phyloP scores from a whole-genome alignment of 1,284 basidiomycete genomes.

The Fistulina hepatica region DNA sequence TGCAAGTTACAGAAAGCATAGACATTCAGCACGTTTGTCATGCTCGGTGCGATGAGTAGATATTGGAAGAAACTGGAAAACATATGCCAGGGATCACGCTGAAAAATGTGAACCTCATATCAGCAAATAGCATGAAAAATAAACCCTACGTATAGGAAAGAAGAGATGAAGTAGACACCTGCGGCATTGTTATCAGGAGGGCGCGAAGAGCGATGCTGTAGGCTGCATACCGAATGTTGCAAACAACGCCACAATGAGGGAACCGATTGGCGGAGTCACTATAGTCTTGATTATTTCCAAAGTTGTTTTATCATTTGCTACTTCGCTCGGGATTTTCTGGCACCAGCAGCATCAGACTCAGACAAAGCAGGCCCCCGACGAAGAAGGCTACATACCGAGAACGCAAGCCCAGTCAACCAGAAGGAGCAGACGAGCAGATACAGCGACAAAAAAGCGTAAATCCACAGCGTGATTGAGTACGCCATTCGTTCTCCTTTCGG shows the following conservation, averaged over 20 bases:
- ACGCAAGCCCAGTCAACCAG: slow-evolving; percentile 71
- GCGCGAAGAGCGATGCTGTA: slow-evolving; percentile 3
- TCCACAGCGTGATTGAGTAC: slow-evolving; percentile 77
- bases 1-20: slow-evolving; percentile 96
- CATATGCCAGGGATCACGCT: slow-evolving; percentile 98
- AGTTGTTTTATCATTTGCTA: slow-evolving; percentile 36
- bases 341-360: not conserved
- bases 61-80: slow-evolving; percentile 95
- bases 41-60: slow-evolving; percentile 79
- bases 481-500: slow-evolving; percentile 87
- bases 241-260: slow-evolving; percentile 78
- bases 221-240: slow-evolving; percentile 65
- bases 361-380: slow-evolving; percentile 3
- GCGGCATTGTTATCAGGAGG: too few species aligned
- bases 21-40: slow-evolving; percentile 91
- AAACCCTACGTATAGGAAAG: slow-evolving; percentile 76
- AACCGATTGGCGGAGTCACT: slow-evolving; percentile 68
- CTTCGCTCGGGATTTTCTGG: slow-evolving; percentile 45
- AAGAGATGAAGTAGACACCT: slow-evolving; percentile 76
- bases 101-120: slow-evolving; percentile 9
- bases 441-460: slow-evolving; percentile 67
- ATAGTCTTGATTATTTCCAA: slow-evolving; percentile 41
- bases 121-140: slow-evolving; percentile 1
- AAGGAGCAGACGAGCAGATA: slow-evolving; percentile 83
- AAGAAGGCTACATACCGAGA: slow-evolving; percentile 40